Evolutionary conservation across 164 flowering plant species (phyloP).

Genomic region (Cinnamomum micranthum): DNA sequence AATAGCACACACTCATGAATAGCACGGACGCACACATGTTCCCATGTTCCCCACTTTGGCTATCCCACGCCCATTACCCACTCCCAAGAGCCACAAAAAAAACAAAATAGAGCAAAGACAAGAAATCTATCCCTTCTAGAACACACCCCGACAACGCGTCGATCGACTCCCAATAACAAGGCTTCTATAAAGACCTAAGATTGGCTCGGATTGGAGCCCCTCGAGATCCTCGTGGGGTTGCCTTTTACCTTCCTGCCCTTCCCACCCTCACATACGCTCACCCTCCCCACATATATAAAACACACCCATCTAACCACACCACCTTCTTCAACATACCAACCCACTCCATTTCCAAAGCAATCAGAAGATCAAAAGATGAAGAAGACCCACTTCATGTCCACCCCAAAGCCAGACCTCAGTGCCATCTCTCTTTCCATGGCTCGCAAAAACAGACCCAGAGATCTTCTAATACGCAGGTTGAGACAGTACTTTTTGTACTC

Average conservation of each 20-base stretch:
- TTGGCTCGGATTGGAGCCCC: constrained; percentile 4
- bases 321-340: too few relatives aligned
- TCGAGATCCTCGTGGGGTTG: constrained; percentile 24
- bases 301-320: neutral
- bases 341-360: neutral
- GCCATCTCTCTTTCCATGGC: neutral
- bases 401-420: neutral
- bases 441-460: constrained; percentile 13
- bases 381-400: neutral
- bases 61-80: too few relatives aligned
- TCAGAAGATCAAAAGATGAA: constrained; percentile 3
- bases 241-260: neutral
- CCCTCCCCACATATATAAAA: neutral
- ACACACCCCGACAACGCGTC: too few relatives aligned
- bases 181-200: too few relatives aligned
- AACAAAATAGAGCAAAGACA: too few relatives aligned
- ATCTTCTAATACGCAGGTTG: constrained; percentile 5
- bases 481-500: constrained; percentile 11
- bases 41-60: too few relatives aligned
- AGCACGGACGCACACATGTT: too few relatives aligned
- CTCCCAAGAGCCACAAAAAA: too few relatives aligned
- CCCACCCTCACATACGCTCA: neutral
- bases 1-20: too few relatives aligned
- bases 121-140: too few relatives aligned
- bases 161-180: too few relatives aligned